Evolutionary conservation across 2,329 filamentous ascomycete genomes (phyloP), one percentile per base, ranked within the genome.

Genomic region (Colletotrichum coccodes): DNA sequence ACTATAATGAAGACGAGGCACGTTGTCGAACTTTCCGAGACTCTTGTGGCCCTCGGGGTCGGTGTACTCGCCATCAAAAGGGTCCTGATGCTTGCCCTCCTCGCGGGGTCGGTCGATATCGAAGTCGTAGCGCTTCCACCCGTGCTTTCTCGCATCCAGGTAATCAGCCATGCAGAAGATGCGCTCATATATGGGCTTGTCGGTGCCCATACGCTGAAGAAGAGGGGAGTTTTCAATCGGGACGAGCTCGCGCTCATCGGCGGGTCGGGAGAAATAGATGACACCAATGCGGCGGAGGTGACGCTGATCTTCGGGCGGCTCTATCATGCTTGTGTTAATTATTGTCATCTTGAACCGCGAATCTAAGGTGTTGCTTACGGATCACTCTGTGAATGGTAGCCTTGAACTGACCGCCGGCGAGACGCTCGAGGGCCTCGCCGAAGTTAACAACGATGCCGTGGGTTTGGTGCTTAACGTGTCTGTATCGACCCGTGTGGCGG

Each of bases 251-350:
- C 79, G 74, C 2, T 81, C 75, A 56, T 81, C 78, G 0, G 76
- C 75, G 0, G 80, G 80, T 12, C 81, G 73, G 2, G 80, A 77
- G 63, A 83, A 83, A 67, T 82, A 83, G 49, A 81, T 79, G 42
- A 82, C 71, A 4, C 80, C 79, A 38, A 82, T 70, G 5, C 81
- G 76, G 46, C 77, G 73, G 12, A 76, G 75, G 50, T 78, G 74
- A 14, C 73, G 75, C 66, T 82, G 80, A 57, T 82, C 81, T 26
- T 71, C 70, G 18, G 77, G 77, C 21, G 77, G 77, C 52, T 71
- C 66, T 3, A 75, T 34, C 11, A 4, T 14, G 7, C 4, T 14
- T 21, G 9, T 16, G 0, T 52, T 34, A 34, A 30, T 12, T 12
- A 6, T 23, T 5, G n/a, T 6, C 38, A 5, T 21, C 14, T 11